Percentiles rank a stretch among this genome's conserved stretches.
Evolutionary conservation across 345 rosid genomes (phyloP).

Genomic region (Kernera saxatilis): DNA sequence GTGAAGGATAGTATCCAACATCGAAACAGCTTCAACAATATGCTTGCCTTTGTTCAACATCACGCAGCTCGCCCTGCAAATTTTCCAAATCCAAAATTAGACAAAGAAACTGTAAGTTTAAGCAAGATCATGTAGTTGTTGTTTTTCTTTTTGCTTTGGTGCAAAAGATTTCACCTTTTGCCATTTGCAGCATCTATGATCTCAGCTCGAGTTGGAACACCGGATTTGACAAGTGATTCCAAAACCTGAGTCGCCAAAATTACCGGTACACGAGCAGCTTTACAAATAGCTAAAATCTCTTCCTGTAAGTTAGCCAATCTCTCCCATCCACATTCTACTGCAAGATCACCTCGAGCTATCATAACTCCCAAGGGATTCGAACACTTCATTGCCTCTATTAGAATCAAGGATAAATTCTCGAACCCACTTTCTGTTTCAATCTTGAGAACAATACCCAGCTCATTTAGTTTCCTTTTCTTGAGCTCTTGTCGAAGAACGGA

Average conservation of each 20-base stretch:
- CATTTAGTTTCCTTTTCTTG: constrained; percentile 39
- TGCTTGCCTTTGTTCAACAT: constrained; percentile 71
- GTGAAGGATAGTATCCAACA: constrained; percentile 46
- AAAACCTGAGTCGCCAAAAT: constrained; percentile 73
- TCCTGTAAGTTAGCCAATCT: constrained; percentile 58
- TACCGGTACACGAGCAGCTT: constrained; percentile 50
- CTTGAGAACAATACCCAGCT: constrained; percentile 54
- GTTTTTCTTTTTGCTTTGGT: neutral
- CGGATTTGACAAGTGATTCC: constrained; percentile 62
- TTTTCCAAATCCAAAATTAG: neutral
- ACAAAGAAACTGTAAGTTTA: neutral
- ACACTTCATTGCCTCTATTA: constrained; percentile 60
- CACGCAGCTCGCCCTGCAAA: constrained; percentile 48
- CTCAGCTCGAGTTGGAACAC: constrained; percentile 69
- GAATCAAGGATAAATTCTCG: constrained; percentile 43
- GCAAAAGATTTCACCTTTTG: constrained; percentile 37
- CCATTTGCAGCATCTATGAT: constrained; percentile 59
- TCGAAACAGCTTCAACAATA: constrained; percentile 47
- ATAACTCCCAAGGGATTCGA: constrained; percentile 62
- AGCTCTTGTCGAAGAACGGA: constrained; percentile 48
- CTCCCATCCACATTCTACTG: constrained; percentile 83
- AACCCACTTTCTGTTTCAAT: constrained; percentile 62
- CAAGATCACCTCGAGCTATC: constrained; percentile 80
- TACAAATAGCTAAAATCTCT: constrained; percentile 51
- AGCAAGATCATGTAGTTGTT: neutral